Conservation (phyloP, 176 grass and related monocot species). For the Phragmites australis region DNA sequence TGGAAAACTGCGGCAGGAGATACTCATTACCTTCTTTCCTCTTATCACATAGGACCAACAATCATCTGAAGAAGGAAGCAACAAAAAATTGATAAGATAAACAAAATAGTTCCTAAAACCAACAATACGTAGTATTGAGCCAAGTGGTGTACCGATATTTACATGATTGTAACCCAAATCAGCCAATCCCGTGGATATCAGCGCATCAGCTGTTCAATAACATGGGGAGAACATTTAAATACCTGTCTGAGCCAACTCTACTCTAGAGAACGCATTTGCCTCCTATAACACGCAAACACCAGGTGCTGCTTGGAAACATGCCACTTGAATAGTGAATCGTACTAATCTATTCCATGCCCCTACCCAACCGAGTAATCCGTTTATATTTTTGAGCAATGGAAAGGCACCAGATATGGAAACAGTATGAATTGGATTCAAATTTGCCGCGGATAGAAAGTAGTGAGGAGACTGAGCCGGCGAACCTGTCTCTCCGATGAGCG, state of each 20-base stretch:
- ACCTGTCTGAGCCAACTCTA: background rate
- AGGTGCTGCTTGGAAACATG: background rate
- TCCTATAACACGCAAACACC: background rate
- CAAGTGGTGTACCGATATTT: slow-evolving; percentile 71
- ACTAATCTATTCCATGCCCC: background rate
- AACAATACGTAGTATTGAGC: background rate
- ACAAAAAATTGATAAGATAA: background rate
- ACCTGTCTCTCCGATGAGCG: slow-evolving; percentile 92
- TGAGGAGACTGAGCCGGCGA: background rate
- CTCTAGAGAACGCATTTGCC: background rate
- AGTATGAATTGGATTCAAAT: background rate
- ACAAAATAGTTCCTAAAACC: background rate
- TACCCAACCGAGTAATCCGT: background rate
- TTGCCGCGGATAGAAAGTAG: background rate
- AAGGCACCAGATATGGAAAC: background rate
- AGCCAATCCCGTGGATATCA: slow-evolving; percentile 79
- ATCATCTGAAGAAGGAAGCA: slow-evolving; percentile 67
- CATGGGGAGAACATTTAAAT: background rate
- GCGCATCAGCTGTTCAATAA: slow-evolving; percentile 72
- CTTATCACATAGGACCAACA: slow-evolving; percentile 74
- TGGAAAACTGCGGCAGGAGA: too few relatives aligned
- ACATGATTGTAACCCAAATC: slow-evolving; percentile 74
- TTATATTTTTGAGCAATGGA: background rate
- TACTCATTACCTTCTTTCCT: slow-evolving; percentile 68
- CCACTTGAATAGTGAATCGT: background rate